Evolutionary conservation across 352 stramenopile genomes (phyloP), one percentile per base, ranked within the genome.

Genomic region (Phytophthora constricta): DNA sequence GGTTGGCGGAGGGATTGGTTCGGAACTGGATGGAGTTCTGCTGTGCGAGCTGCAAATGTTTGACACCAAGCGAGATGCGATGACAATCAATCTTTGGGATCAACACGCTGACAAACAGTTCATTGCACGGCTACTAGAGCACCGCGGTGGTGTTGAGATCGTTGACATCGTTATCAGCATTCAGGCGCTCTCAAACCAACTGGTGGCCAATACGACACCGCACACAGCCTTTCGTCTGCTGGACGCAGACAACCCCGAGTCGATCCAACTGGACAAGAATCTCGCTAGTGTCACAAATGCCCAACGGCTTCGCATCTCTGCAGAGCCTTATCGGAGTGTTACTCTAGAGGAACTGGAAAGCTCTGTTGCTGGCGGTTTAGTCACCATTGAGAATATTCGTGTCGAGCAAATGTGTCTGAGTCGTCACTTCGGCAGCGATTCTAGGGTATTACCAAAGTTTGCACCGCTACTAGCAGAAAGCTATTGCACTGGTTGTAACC

Each of bases 51-150:
- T 90, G 9, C 59, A 79, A n/a, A 85, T 88, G 69, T 62, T 63
- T 41, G 76, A 88, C 65, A 69, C 61, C 2, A 31, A 43, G 2
- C 53, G 48, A 42, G 74, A 85, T 41, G 58, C 61, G 25, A 88
- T 89, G 66, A 59, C 73, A 14, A 51, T 90, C 25, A 88, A 89
- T 27, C 62, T 92, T 34, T 90, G 81, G 79, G 80, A 92, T 33
- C 84, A 90, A 39, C 78, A 86, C 52, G 76, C 84, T 1, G 80
- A 92, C 13, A 76, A 76, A 25, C 62, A 65, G 4, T 82, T 87
- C 45, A 62, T 83, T 16, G 33, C 64, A 2, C 58, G 67, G 8
- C 65, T 92, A 57, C 26, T 89, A 37, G 42, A 70, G 2, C 71
- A 90, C n/a, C 50, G 33, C 14, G 74, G 76, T 19, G 42, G 51